Evolutionary conservation across 768 basidiomycete genomes (phyloP).

Genomic region (Tricholoma flavovirens): DNA sequence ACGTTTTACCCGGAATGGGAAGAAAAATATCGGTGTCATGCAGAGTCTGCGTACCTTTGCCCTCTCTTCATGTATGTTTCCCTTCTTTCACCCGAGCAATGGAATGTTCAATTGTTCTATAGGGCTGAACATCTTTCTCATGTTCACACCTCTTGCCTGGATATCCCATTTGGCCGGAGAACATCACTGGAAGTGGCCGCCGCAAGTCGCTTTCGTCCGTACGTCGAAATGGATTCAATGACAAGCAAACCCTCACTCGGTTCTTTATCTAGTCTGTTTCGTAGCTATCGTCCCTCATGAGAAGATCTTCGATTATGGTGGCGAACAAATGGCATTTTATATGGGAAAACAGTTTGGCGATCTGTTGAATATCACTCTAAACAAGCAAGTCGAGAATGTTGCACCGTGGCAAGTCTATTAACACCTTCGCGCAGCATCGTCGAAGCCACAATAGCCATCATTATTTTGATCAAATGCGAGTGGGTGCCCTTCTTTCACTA

Average conservation of each 20-base stretch:
- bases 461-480: conserved; percentile 68
- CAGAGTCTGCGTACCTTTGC: conserved; percentile 41
- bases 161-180: conserved; percentile 40
- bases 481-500: conserved; percentile 28
- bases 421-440: conserved; percentile 40
- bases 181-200: conserved; percentile 22
- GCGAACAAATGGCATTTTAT: conserved; percentile 51
- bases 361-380: conserved; percentile 36
- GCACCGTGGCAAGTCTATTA: not conserved
- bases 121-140: conserved; percentile 57
- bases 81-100: not conserved
- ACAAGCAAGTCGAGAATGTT: conserved; percentile 12
- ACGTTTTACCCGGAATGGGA: conserved; percentile 43
- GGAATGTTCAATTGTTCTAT: not conserved
- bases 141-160: conserved; percentile 61
- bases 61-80: conserved; percentile 45
- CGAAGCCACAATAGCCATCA: conserved; percentile 66
- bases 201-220: conserved; percentile 33
- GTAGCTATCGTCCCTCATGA: too few relatives aligned
- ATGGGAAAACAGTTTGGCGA: conserved; percentile 61
- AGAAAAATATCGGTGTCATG: conserved; percentile 34
- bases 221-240: not conserved
- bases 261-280: conserved; percentile 46
- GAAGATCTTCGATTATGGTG: too few relatives aligned
- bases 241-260: not conserved